phyloP scores from a whole-genome alignment of 306 rosid species.

The Prunus fruticosa region DNA sequence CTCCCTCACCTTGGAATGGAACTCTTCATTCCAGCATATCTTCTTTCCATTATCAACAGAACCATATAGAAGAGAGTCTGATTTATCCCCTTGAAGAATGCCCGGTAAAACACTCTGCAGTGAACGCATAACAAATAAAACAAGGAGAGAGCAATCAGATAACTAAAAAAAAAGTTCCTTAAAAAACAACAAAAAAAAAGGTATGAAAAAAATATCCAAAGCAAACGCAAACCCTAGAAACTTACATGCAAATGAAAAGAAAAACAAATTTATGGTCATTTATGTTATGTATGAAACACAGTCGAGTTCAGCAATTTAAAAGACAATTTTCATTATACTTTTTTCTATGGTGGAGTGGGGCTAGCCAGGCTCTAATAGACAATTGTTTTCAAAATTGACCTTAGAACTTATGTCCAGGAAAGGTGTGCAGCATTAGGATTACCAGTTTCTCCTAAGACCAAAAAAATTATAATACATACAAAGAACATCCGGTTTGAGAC shows the following conservation, averaged over 20 bases:
- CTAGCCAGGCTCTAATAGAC: neutral
- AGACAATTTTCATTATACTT: neutral
- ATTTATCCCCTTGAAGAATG: slow-evolving; percentile 99
- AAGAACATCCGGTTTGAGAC: slow-evolving; percentile 14
- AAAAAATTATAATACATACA: neutral
- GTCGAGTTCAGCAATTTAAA: neutral
- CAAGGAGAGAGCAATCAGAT: neutral
- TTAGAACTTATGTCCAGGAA: neutral
- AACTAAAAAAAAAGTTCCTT: neutral
- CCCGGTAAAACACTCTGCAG: slow-evolving; percentile 97
- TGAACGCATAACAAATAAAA: slow-evolving; percentile 4
- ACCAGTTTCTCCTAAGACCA: neutral
- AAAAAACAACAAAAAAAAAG: neutral
- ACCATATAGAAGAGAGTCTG: slow-evolving; percentile 93
- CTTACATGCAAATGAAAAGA: neutral
- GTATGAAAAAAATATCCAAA: neutral
- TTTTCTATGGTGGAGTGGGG: neutral
- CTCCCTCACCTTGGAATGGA: slow-evolving; percentile 86
- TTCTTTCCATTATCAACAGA: slow-evolving; percentile 99
- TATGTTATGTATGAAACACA: neutral
- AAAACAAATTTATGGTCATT: neutral
- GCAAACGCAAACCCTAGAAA: neutral
- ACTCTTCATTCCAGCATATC: slow-evolving; percentile 94
- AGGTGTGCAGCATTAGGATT: neutral
- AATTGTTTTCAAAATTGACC: neutral